Percentiles rank a stretch among this genome's conserved stretches.
These are phyloP conservation scores for Sanghuangporus weigelae DNA, from an alignment of 1,284 basidiomycete genomes.

Conservation along the genomic window DNA sequence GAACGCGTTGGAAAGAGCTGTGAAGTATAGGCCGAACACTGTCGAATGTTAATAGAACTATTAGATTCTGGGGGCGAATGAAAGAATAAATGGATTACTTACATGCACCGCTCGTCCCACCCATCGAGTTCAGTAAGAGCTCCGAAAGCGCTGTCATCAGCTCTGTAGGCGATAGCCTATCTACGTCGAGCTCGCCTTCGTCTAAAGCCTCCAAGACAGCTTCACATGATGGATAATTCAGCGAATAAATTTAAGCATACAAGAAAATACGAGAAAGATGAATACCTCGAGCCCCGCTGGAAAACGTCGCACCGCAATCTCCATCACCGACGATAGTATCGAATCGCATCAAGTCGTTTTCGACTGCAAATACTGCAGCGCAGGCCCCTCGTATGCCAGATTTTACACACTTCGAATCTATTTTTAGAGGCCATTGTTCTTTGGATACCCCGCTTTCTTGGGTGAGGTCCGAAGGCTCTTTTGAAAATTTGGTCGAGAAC, in stretches of 20 bases:
- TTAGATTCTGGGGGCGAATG: neutral
- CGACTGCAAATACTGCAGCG: conserved; percentile 30
- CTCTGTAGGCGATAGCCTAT: neutral
- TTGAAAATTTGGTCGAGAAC: neutral
- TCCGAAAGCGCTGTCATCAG: conserved; percentile 12
- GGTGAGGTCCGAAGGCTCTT: neutral
- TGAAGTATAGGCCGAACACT: conserved; percentile 53
- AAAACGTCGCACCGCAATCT: conserved; percentile 32
- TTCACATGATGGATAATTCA: neutral
- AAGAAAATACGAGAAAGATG: neutral
- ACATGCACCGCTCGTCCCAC: conserved; percentile 31
- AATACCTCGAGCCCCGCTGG: conserved; percentile 25
- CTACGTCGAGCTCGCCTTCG: conserved; percentile 5
- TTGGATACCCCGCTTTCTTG: neutral
- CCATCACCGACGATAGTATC: conserved; percentile 37
- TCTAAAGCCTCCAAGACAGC: conserved; percentile 20
- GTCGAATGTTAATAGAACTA: neutral
- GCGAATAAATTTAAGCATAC: neutral
- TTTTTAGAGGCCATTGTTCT: neutral
- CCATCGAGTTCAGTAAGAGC: conserved; percentile 30
- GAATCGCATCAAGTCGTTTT: conserved; percentile 36
- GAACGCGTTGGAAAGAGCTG: conserved; percentile 31
- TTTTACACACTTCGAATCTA: conserved; percentile 20
- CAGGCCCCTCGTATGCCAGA: conserved; percentile 30
- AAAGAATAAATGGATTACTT: neutral